These are phyloP conservation scores for Leptographium lundbergii DNA, from an alignment of 2,329 filamentous ascomycete species.

Conservation along the genomic window DNA sequence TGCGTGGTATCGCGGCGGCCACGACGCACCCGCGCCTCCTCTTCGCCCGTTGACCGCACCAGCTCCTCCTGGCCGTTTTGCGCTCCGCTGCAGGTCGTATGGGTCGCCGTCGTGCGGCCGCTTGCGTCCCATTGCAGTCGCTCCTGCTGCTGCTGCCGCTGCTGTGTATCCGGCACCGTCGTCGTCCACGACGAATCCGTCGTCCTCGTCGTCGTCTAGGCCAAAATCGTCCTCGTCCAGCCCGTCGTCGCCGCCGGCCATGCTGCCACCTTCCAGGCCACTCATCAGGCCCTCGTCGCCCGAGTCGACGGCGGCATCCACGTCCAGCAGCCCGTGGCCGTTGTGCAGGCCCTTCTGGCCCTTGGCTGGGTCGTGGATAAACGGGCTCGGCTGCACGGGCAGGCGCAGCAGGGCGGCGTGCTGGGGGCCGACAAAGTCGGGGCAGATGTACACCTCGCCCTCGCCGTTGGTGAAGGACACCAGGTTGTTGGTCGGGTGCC, in stretches of 20 bases:
- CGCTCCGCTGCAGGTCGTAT: conserved; percentile 25
- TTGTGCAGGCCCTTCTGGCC: not conserved
- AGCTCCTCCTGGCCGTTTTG: conserved; percentile 33
- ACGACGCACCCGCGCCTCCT: conserved; percentile 14
- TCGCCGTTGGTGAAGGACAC: conserved; percentile 86
- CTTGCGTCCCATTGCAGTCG: conserved; percentile 27
- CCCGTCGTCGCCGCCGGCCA: conserved; percentile 23
- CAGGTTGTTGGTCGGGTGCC: conserved; percentile 84
- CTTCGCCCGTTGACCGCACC: not conserved
- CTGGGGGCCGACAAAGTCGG: conserved; percentile 51
- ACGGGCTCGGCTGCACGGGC: conserved; percentile 61
- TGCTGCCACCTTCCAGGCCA: conserved; percentile 32
- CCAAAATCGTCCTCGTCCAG: conserved; percentile 40
- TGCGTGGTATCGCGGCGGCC: conserved; percentile 59
- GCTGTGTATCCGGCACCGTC: conserved; percentile 78
- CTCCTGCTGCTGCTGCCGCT: conserved; percentile 24
- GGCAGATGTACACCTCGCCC: conserved; percentile 85
- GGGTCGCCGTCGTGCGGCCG: conserved; percentile 35
- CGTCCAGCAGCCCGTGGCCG: conserved; percentile 2
- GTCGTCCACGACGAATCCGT: conserved; percentile 88
- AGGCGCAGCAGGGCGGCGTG: conserved; percentile 44
- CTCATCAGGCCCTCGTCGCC: conserved; percentile 22
- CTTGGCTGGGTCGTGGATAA: conserved; percentile 70
- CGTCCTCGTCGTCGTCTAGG: conserved; percentile 50
- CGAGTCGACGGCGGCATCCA: conserved; percentile 1